Evolutionary conservation across 2,329 filamentous ascomycete genomes (phyloP).

Genomic region (Penicillium sp.): DNA sequence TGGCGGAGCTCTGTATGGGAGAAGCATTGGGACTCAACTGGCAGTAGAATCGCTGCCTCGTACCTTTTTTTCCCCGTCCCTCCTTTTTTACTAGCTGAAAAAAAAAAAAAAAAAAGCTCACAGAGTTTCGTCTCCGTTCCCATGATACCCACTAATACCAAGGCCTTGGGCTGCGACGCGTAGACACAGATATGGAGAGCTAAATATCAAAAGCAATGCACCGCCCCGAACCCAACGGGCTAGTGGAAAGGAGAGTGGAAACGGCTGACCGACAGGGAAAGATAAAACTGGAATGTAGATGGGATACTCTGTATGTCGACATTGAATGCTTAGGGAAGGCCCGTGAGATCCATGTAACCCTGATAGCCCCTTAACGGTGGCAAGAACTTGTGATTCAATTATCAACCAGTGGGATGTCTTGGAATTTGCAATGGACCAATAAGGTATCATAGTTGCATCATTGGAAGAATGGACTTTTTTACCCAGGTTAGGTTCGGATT

Average conservation of each 20-base stretch:
- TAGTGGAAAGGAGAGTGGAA: constrained; percentile 11
- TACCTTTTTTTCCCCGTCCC: not conserved
- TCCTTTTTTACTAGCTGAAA: not conserved
- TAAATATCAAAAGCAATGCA: constrained; percentile 1
- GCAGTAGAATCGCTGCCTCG: not conserved
- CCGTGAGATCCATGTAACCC: constrained; percentile 1
- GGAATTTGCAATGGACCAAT: not conserved
- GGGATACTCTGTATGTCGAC: not conserved
- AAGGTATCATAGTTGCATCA: not conserved
- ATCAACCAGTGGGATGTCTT: not conserved
- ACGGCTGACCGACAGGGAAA: constrained; percentile 4
- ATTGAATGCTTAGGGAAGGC: not conserved
- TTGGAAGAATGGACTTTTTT: not conserved
- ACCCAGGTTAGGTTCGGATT: not conserved
- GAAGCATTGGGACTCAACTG: not conserved
- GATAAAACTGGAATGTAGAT: not conserved
- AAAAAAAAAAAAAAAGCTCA: not conserved
- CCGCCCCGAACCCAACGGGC: constrained; percentile 11
- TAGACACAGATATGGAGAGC: not conserved
- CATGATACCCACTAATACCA: not conserved
- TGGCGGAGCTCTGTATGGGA: not conserved
- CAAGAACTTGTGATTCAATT: not conserved
- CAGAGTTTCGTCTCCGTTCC: not conserved
- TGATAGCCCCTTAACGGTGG: constrained; percentile 2
- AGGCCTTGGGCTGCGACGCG: not conserved